Conservation (phyloP, 441 rosid genomes). For the Hura crepitans region DNA sequence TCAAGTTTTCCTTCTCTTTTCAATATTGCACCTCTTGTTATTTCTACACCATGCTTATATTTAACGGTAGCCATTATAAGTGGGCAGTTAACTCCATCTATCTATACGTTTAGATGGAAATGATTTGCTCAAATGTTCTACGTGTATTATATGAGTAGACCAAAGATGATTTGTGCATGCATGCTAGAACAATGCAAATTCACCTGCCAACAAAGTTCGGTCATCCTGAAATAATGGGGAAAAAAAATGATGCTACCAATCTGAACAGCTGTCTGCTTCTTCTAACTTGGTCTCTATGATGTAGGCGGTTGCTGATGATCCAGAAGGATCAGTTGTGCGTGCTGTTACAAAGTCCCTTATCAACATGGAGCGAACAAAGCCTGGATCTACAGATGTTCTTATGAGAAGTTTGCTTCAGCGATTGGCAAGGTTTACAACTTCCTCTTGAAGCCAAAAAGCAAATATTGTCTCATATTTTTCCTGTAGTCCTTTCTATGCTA, state of each 20-base stretch:
- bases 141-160: neutral
- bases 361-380: slow-evolving; percentile 64
- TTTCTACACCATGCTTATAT: neutral
- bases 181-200: neutral
- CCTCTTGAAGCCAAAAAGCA: neutral
- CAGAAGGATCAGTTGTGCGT: slow-evolving; percentile 51
- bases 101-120: neutral
- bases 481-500: neutral
- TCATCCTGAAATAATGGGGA: neutral
- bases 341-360: slow-evolving; percentile 54
- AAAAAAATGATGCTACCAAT: neutral
- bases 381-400: slow-evolving; percentile 80
- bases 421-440: slow-evolving; percentile 59
- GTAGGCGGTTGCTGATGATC: slow-evolving; percentile 57
- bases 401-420: slow-evolving; percentile 64
- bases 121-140: neutral
- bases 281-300: slow-evolving; percentile 24
- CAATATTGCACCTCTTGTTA: neutral
- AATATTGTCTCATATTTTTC: neutral
- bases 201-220: too few relatives aligned
- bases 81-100: neutral
- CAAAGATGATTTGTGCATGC: neutral
- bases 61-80: neutral
- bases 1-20: neutral
- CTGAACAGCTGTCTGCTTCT: neutral